phyloP scores from a whole-genome alignment of 106 monocot genomes.

The Dioscorea dumetorum region DNA sequence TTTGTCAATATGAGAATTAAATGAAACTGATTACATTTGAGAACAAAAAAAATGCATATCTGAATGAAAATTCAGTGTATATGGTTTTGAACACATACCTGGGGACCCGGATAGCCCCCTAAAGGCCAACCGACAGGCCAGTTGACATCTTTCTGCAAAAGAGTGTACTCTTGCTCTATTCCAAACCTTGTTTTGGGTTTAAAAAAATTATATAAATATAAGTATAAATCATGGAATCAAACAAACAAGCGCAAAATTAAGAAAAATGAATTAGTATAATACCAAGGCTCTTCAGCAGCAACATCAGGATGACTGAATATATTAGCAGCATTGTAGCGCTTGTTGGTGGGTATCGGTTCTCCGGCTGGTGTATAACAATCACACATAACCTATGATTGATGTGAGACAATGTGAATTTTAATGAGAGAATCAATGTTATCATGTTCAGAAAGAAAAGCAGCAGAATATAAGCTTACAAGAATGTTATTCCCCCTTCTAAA shows the following conservation, averaged over 20 bases:
- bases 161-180: slow-evolving; percentile 83
- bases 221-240: too few species aligned
- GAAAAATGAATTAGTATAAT: neutral
- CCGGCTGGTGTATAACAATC: slow-evolving; percentile 59
- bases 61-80: too few species aligned
- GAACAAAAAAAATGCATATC: too few species aligned
- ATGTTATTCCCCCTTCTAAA: slow-evolving; percentile 71
- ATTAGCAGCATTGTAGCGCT: slow-evolving; percentile 49
- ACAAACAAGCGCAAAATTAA: too few species aligned
- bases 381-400: slow-evolving; percentile 49
- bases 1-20: too few species aligned
- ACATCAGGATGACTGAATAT: slow-evolving; percentile 51
- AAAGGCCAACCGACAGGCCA: slow-evolving; percentile 92
- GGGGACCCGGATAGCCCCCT: slow-evolving; percentile 81
- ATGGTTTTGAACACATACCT: slow-evolving; percentile 26
- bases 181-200: slow-evolving; percentile 45
- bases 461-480: slow-evolving; percentile 23
- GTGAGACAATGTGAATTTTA: too few species aligned
- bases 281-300: slow-evolving; percentile 54
- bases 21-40: too few species aligned
- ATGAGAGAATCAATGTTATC: too few species aligned
- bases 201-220: neutral
- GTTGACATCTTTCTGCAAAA: slow-evolving; percentile 67
- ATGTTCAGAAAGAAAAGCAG: too few species aligned
- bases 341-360: slow-evolving; percentile 66